Base-by-base conservation (phyloP, 306 rosid genomes). In the Sicyos edulis region DNA sequence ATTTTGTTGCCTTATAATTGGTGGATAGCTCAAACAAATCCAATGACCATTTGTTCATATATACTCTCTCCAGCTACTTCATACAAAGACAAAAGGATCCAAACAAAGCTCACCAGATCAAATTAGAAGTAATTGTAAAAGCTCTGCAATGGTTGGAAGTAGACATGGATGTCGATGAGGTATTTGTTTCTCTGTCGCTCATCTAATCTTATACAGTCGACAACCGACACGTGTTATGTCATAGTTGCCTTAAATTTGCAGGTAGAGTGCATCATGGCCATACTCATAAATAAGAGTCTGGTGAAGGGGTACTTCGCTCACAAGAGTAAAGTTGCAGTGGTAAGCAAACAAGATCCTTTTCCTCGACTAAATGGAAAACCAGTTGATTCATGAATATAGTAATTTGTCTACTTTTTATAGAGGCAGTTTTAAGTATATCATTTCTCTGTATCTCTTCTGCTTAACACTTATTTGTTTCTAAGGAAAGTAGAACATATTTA, bases 261-360 rank as follows among this genome's bases (percentile, higher is more conserved):
- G 98, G 99, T 93, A 61, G 99, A 91, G 75, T 95, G 99, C 78
- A 91, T 95, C 72, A 82, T 91, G 89, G 92, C 96, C 75, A 91
- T 95, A 60, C 77, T 95, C 77, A 91, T 95, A 80, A 82, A 77
- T 72, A 87, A 91, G 82, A 87, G 88, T 85, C 97, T 88, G 0
- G 81, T 93, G 54, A 93, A 87, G 76, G 99, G 99, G 55, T 93
- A 93, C 80, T 93, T 93, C 60, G 96, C 97, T 54, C 99, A 95
- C 85, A 95, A 91, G 85, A 91, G 99, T 84, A 89, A 88, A 82
- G 96, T 95, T 29, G 96, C 84, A 52, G 99, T 89, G 76, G 83
- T 95, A 78, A 95, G 97, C 91, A 91, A 91, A 88, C 91, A 85
- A 76, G 96, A 93, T 63, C 97, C 97, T 76, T 93, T 93, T 86